A percentile compares a stretch with the other conserved stretches of the same genome.
Evolutionary conservation across 1,284 basidiomycete genomes (phyloP).

Genomic region (Rhodofomes roseus): DNA sequence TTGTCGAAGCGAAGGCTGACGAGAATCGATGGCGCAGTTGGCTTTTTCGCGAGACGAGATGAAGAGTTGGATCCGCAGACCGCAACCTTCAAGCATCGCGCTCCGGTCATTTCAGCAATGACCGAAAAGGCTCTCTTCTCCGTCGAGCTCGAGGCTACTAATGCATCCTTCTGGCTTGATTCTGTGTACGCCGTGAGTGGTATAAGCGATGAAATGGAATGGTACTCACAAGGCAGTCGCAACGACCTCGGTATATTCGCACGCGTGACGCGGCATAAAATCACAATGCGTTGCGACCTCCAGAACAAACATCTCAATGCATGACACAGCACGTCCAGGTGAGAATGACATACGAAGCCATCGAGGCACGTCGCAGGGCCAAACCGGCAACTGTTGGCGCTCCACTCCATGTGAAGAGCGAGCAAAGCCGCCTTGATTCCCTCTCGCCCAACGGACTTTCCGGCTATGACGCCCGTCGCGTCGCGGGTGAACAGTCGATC

Average conservation of each 20-base stretch:
- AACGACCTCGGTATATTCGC: neutral
- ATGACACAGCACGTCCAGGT: no score
- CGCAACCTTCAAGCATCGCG: no score
- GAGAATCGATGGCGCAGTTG: no score
- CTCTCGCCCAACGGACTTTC: neutral
- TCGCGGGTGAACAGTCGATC: neutral
- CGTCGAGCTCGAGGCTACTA: slow-evolving; percentile 1
- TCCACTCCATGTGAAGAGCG: neutral
- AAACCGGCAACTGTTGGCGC: neutral
- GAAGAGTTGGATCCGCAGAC: no score
- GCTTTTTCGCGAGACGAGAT: no score
- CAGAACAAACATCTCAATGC: neutral
- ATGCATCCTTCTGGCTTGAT: neutral
- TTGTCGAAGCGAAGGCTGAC: no score
- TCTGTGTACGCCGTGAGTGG: neutral
- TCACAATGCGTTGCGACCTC: neutral
- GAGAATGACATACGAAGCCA: neutral
- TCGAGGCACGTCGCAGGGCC: neutral
- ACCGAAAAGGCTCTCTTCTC: neutral
- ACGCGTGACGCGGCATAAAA: neutral
- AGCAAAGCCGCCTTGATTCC: neutral
- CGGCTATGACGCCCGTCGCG: neutral
- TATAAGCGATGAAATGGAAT: neutral
- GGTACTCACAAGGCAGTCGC: neutral
- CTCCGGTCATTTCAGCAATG: neutral